A percentile compares a stretch with the other conserved stretches of the same genome.
Conservation (phyloP, 2,329 filamentous ascomycete genomes). For the Penicillium frequentans region DNA sequence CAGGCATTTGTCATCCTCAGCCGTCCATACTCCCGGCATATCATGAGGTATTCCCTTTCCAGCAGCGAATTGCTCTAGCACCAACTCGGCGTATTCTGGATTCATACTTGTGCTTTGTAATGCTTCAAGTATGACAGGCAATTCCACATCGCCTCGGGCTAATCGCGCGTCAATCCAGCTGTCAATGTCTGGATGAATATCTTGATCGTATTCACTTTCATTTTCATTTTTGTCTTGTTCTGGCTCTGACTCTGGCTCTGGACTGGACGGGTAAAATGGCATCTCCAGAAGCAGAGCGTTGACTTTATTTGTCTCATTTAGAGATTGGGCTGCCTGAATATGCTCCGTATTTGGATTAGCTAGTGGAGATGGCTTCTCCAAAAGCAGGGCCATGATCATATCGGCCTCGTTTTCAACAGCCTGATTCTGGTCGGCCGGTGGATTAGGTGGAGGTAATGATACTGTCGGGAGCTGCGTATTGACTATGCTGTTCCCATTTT, state of each 20-base stretch:
- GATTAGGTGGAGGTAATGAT: too few species aligned
- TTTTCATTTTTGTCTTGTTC: conserved; percentile 25
- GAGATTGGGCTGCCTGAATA: not conserved
- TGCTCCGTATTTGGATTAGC: not conserved
- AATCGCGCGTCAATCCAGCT: conserved; percentile 41
- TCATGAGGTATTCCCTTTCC: conserved; percentile 40
- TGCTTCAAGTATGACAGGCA: conserved; percentile 33
- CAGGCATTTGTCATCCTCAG: conserved; percentile 44
- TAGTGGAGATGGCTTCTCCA: conserved; percentile 8
- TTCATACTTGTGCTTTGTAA: conserved; percentile 45
- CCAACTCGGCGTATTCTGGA: conserved; percentile 35
- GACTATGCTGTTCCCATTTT: not conserved
- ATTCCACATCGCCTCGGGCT: conserved; percentile 28
- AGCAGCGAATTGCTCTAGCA: conserved; percentile 31
- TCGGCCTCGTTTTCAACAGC: not conserved
- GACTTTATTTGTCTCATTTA: not conserved
- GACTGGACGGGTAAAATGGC: conserved; percentile 29
- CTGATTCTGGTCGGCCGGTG: not conserved
- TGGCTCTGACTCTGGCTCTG: conserved; percentile 18
- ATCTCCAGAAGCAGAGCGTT: conserved; percentile 24
- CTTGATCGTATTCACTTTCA: conserved; percentile 13
- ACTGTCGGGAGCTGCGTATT: too few species aligned
- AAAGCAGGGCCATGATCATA: not conserved
- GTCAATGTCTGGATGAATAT: conserved; percentile 28
- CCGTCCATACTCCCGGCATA: conserved; percentile 49